A percentile compares a stretch with the other conserved stretches of the same genome.
phyloP scores from a whole-genome alignment of 2,329 filamentous ascomycete genomes.

The Ceratocystis alfenasii region DNA sequence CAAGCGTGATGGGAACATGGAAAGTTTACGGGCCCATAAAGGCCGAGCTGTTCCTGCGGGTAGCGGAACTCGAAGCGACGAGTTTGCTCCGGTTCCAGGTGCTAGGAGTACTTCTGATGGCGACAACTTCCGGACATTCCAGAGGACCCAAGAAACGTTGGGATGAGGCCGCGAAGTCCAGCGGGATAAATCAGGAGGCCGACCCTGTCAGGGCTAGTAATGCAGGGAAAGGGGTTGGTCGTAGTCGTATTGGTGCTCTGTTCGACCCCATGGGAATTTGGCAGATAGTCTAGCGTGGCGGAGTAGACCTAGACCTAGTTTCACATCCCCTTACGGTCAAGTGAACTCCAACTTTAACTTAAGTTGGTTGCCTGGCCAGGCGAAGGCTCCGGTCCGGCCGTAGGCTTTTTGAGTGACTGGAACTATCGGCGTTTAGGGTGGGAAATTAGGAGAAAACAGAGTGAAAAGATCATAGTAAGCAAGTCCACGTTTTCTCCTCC shows the following conservation, averaged over 20 bases:
- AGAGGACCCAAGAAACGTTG: background rate
- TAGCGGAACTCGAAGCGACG: too few relatives aligned
- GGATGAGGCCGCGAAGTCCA: background rate
- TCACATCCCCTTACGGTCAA: background rate
- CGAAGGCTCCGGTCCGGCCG: background rate
- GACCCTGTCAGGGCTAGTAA: background rate
- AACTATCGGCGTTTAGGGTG: background rate
- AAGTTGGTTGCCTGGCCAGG: background rate
- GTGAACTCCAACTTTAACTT: background rate
- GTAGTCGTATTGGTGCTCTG: background rate
- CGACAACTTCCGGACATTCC: too few relatives aligned
- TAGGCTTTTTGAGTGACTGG: background rate
- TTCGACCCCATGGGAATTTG: background rate
- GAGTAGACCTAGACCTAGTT: background rate
- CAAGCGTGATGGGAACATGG: too few relatives aligned
- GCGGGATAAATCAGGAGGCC: background rate
- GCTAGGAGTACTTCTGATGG: too few relatives aligned
- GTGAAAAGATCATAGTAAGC: background rate
- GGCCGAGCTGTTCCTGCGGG: too few relatives aligned
- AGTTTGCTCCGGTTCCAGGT: too few relatives aligned
- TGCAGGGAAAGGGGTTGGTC: constrained; percentile 11
- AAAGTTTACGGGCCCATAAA: too few relatives aligned
- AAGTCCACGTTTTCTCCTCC: too few relatives aligned
- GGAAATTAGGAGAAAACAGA: background rate
- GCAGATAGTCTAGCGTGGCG: constrained; percentile 4